phyloP scores from a whole-genome alignment of 345 rosid genomes.

The Heritiera littoralis region DNA sequence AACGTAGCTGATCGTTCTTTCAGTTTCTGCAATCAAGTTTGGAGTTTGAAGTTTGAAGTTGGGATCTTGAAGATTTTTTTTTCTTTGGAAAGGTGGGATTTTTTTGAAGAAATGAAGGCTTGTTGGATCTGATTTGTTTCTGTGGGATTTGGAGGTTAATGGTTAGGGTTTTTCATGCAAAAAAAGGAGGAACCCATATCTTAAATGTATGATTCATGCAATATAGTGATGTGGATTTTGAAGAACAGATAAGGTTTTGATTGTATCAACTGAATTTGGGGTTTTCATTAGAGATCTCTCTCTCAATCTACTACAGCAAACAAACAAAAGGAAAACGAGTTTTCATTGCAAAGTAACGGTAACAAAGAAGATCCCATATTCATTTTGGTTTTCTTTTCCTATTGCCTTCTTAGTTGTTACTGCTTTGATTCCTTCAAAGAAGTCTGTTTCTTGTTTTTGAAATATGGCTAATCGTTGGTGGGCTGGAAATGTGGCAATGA shows the following conservation, averaged over 20 bases:
- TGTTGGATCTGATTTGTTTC: conserved; percentile 31
- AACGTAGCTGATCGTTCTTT: too few relatives aligned
- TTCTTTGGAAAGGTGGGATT: not conserved
- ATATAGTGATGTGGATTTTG: conserved; percentile 16
- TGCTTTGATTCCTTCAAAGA: not conserved
- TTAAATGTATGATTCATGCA: conserved; percentile 35
- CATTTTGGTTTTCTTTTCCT: not conserved
- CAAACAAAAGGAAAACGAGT: not conserved
- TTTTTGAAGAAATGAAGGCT: not conserved
- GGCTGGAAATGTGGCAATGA: conserved; percentile 71
- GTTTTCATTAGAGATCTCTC: not conserved
- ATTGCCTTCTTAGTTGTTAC: not conserved
- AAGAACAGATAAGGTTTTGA: conserved; percentile 35
- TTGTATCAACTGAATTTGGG: conserved; percentile 27
- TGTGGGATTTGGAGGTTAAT: conserved; percentile 15
- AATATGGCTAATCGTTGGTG: conserved; percentile 87
- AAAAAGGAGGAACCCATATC: conserved; percentile 41
- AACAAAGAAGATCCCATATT: not conserved
- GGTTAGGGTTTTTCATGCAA: conserved; percentile 42
- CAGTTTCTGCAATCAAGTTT: too few relatives aligned
- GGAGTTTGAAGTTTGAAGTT: not conserved
- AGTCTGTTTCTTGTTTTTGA: not conserved
- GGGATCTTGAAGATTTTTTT: not conserved
- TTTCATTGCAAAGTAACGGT: too few relatives aligned
- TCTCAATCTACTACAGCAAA: conserved; percentile 9